Conservation (phyloP, 495 filamentous ascomycete genomes). For the Aspergillus panamensis region DNA sequence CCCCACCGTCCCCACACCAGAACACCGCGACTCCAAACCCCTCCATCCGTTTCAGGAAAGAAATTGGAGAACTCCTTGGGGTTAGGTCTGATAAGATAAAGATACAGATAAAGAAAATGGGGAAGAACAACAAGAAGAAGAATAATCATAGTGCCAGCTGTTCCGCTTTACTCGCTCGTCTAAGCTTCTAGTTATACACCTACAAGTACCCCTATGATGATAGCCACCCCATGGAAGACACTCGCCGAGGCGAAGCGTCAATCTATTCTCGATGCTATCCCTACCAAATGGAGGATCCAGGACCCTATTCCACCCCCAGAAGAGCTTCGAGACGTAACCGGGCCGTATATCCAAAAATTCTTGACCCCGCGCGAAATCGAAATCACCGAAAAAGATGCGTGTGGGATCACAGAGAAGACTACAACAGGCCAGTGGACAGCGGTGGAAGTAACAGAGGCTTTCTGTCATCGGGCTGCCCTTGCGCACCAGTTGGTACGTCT, state of each 20-base stretch:
- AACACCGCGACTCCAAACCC: too few species aligned
- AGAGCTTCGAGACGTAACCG: conserved; percentile 61
- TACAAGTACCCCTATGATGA: not conserved
- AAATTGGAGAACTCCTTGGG: too few species aligned
- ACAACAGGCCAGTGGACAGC: conserved; percentile 44
- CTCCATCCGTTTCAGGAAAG: too few species aligned
- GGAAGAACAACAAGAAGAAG: too few species aligned
- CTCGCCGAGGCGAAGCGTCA: conserved; percentile 50
- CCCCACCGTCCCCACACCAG: too few species aligned
- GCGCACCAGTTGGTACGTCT: conserved; percentile 52
- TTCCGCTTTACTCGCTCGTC: not conserved
- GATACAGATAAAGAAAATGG: too few species aligned
- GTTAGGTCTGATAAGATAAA: too few species aligned
- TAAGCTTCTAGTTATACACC: not conserved
- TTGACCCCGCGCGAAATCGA: conserved; percentile 52
- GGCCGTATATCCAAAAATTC: conserved; percentile 54
- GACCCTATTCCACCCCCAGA: conserved; percentile 43
- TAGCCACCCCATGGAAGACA: conserved; percentile 38
- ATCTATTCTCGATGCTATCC: conserved; percentile 52
- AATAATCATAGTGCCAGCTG: not conserved
- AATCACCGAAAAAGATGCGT: conserved; percentile 54
- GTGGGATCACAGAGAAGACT: conserved; percentile 47
- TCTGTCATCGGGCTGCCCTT: conserved; percentile 54
- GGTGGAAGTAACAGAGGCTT: conserved; percentile 51
- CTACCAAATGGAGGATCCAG: conserved; percentile 53